phyloP scores from a whole-genome alignment of 805 yeast species.

The Alloascoidea hylecoeti region DNA sequence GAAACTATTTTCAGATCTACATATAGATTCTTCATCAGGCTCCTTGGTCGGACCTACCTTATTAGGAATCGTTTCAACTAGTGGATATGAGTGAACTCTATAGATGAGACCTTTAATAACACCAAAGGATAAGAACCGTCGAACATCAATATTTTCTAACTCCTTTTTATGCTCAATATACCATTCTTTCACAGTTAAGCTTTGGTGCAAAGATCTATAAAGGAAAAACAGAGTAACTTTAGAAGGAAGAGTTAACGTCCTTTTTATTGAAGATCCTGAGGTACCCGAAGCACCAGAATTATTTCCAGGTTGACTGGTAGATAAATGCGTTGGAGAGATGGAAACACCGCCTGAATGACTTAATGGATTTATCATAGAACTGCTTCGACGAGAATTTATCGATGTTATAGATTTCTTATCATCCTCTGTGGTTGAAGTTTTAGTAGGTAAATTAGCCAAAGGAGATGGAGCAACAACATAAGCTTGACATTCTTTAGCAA shows the following conservation, averaged over 20 bases:
- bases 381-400: conserved; percentile 3
- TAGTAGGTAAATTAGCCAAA: conserved; percentile 3
- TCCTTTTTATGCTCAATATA: conserved; percentile 45
- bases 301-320: conserved; percentile 1
- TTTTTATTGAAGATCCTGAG: conserved; percentile 5
- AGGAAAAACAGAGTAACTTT: conserved; percentile 56
- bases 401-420: neutral
- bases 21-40: too few relatives aligned
- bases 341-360: conserved; percentile 6
- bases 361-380: conserved; percentile 3
- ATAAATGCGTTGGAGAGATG: neutral
- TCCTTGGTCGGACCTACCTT: too few relatives aligned
- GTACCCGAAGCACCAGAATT: conserved; percentile 1
- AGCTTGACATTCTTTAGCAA: conserved; percentile 77
- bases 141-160: conserved; percentile 57
- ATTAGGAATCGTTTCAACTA: conserved; percentile 19
- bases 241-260: conserved; percentile 32
- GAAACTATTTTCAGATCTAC: too few relatives aligned
- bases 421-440: conserved; percentile 4
- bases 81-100: conserved; percentile 66
- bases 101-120: conserved; percentile 69
- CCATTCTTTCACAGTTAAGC: conserved; percentile 73
- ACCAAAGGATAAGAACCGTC: conserved; percentile 83
- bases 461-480: conserved; percentile 31
- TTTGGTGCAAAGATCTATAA: conserved; percentile 67